These are phyloP conservation scores for Cyberlindnera sargentensis DNA, from an alignment of 805 yeast species.

Conservation along the genomic window DNA sequence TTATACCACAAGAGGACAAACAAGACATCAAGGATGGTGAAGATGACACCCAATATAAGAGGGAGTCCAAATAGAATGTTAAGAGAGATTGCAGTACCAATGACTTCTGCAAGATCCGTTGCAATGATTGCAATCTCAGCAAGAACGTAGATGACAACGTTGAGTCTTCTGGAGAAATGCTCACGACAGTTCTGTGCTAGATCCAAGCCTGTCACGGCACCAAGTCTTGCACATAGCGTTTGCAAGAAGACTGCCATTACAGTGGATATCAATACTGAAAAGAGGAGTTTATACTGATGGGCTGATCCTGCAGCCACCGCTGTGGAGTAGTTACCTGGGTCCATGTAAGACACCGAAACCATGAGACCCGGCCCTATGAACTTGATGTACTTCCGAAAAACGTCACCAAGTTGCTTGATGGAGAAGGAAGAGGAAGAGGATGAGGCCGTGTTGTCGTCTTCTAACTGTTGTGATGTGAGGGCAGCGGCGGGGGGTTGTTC, in stretches of 20 bases:
- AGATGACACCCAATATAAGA: conserved; percentile 69
- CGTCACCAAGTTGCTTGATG: background rate
- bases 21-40: conserved; percentile 82
- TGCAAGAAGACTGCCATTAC: conserved; percentile 85
- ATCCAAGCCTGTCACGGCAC: conserved; percentile 91
- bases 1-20: conserved; percentile 82
- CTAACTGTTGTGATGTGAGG: too few species aligned
- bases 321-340: conserved; percentile 95
- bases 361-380: conserved; percentile 94
- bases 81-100: conserved; percentile 93
- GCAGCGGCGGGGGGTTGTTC: too few species aligned
- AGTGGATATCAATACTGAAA: conserved; percentile 73
- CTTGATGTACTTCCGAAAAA: conserved; percentile 41
- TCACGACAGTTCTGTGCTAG: conserved; percentile 80
- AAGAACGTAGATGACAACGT: conserved; percentile 57
- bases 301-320: conserved; percentile 93
- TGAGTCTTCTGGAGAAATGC: conserved; percentile 58
- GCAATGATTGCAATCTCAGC: conserved; percentile 92
- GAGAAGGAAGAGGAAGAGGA: too few species aligned
- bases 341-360: conserved; percentile 95
- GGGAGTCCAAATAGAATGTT: conserved; percentile 81
- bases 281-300: conserved; percentile 70
- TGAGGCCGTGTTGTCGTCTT: too few species aligned
- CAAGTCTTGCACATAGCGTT: conserved; percentile 76
- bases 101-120: conserved; percentile 94